phyloP scores from a whole-genome alignment of 1,284 basidiomycete species.

The Cutaneotrichosporon cavernicola region DNA sequence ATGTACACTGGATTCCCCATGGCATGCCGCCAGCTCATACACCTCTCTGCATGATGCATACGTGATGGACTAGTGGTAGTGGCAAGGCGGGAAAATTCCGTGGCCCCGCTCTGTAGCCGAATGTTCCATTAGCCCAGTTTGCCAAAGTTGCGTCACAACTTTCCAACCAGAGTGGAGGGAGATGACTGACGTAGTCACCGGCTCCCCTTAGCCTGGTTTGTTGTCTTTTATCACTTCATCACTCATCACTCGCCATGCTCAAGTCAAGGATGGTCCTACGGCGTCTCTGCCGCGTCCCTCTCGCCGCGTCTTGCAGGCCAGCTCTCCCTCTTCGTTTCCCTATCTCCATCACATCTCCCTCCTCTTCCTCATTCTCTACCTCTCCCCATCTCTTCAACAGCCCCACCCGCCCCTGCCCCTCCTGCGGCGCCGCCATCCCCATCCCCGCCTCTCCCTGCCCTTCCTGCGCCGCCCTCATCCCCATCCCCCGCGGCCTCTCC shows the following conservation, averaged over 20 bases:
- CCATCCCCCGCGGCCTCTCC: slow-evolving; percentile 42
- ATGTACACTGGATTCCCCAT: slow-evolving; percentile 12
- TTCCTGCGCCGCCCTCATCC: slow-evolving; percentile 36
- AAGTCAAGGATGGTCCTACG: no score
- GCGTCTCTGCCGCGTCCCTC: neutral
- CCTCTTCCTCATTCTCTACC: neutral
- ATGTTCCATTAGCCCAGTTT: no score
- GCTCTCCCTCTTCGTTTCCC: no score
- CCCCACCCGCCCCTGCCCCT: slow-evolving; percentile 35
- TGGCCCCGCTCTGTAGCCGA: slow-evolving; percentile 4
- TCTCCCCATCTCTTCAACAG: neutral
- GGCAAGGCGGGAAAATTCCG: slow-evolving; percentile 7
- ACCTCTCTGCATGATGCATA: slow-evolving; percentile 14
- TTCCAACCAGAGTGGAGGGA: no score
- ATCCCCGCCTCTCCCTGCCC: slow-evolving; percentile 47
- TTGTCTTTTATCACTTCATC: no score
- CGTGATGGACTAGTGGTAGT: neutral
- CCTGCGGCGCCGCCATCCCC: slow-evolving; percentile 34
- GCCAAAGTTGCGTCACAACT: no score
- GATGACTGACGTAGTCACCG: no score
- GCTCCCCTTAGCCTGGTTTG: no score
- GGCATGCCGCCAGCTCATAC: neutral
- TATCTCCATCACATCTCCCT: neutral
- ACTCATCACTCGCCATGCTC: no score
- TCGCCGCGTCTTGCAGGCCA: neutral